These are phyloP conservation scores for Nicotiana benthamiana DNA, from an alignment of 257 asterid species.

Conservation along the genomic window DNA sequence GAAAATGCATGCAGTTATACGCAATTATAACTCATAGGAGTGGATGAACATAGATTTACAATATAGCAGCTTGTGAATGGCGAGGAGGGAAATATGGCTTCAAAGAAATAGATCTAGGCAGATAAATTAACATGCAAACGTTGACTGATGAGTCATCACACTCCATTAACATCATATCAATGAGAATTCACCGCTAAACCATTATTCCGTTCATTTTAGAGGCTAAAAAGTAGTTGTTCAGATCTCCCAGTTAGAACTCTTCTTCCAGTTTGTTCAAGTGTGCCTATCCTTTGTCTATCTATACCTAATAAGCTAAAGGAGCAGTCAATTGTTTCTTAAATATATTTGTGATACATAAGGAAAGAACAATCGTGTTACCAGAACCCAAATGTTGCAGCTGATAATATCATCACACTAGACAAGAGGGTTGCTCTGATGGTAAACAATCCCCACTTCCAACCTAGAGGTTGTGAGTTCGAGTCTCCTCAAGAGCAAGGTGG, in stretches of 20 bases:
- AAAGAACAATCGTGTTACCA: constrained; percentile 50
- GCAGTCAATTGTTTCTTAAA: not conserved
- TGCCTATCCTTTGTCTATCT: not conserved
- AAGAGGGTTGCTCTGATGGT: no score
- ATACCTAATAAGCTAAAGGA: not conserved
- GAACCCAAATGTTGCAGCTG: constrained; percentile 90
- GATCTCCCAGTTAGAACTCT: not conserved
- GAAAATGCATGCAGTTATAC: not conserved
- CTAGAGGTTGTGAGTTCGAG: no score
- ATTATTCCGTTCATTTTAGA: not conserved
- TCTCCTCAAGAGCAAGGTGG: no score
- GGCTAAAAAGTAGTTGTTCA: not conserved
- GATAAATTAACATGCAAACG: not conserved
- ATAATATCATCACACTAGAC: no score
- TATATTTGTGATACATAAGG: not conserved
- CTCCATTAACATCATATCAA: not conserved
- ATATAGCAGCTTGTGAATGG: not conserved
- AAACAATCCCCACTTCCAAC: no score
- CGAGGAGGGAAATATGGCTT: not conserved
- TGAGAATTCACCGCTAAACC: not conserved
- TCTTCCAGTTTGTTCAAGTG: not conserved
- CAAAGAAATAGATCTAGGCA: not conserved
- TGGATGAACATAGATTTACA: not conserved
- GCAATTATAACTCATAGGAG: not conserved
- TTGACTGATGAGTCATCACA: not conserved